A percentile compares a stretch with the other conserved stretches of the same genome.
These are phyloP conservation scores for Cladosporium sp. DNA, from an alignment of 2,329 filamentous ascomycete species.

Conservation along the genomic window DNA sequence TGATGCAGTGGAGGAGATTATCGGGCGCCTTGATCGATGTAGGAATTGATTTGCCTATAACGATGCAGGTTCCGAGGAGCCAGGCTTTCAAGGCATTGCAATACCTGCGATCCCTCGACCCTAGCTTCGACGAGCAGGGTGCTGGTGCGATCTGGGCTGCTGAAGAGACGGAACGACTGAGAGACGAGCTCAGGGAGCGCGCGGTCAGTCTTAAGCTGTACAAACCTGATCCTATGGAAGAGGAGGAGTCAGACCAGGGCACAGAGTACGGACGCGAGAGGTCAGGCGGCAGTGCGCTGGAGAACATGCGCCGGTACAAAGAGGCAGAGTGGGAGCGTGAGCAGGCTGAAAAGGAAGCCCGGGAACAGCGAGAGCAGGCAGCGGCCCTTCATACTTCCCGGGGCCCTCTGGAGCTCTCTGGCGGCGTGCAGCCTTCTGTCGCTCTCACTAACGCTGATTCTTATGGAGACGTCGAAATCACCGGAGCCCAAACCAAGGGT, in stretches of 20 bases:
- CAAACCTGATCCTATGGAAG: conserved; percentile 19
- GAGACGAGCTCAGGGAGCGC: conserved; percentile 26
- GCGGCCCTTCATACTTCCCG: conserved; percentile 20
- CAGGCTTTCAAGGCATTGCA: conserved; percentile 29
- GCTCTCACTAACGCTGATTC: conserved; percentile 2
- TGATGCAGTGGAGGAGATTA: conserved; percentile 33
- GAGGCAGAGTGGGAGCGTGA: conserved; percentile 27
- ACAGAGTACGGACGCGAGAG: conserved; percentile 24
- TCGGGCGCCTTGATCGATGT: conserved; percentile 35
- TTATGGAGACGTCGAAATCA: conserved; percentile 20
- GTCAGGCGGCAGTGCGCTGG: conserved; percentile 27
- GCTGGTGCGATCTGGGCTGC: conserved; percentile 31
- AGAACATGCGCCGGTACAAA: conserved; percentile 24
- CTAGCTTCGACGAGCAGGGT: conserved; percentile 31
- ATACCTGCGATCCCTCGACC: conserved; percentile 29
- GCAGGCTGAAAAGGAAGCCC: conserved; percentile 19
- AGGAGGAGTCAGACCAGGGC: conserved; percentile 23
- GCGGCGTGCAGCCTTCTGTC: conserved; percentile 25
- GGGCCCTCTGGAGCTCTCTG: conserved; percentile 28
- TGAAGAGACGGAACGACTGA: conserved; percentile 28
- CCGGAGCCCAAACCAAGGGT: conserved; percentile 19
- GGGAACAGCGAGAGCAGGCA: conserved; percentile 18
- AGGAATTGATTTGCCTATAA: conserved; percentile 28
- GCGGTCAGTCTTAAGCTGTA: conserved; percentile 33
- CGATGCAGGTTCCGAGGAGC: conserved; percentile 21